phyloP scores from a whole-genome alignment of 345 rosid genomes.

The Bruguiera gymnorhiza region DNA sequence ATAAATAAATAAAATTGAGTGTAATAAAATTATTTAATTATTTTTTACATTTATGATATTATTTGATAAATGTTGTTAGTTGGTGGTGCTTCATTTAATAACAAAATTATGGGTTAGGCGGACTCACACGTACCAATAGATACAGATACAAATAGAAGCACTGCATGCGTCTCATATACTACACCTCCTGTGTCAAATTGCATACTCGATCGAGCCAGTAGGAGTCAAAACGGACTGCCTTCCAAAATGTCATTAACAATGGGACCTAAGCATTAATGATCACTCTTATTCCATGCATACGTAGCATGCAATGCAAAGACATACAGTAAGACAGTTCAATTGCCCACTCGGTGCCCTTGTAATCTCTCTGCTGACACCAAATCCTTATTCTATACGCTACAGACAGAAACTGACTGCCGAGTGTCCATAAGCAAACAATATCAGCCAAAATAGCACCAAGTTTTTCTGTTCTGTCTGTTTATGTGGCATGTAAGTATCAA shows the following conservation, averaged over 20 bases:
- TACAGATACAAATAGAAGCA: neutral
- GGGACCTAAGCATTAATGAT: slow-evolving; percentile 20
- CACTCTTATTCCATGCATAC: slow-evolving; percentile 26
- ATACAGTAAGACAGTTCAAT: slow-evolving; percentile 15
- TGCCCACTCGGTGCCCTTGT: slow-evolving; percentile 38
- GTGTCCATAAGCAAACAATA: slow-evolving; percentile 26
- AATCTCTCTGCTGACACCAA: slow-evolving; percentile 37
- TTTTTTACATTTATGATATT: too few species aligned
- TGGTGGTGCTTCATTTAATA: too few species aligned
- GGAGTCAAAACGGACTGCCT: neutral
- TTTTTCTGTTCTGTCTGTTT: slow-evolving; percentile 33
- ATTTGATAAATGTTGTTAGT: too few species aligned
- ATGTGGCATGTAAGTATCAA: neutral
- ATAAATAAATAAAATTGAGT: too few species aligned
- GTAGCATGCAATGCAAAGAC: slow-evolving; percentile 18
- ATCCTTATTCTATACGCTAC: slow-evolving; percentile 30
- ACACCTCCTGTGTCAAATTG: neutral
- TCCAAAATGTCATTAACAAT: slow-evolving; percentile 21
- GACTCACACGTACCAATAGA: slow-evolving; percentile 8
- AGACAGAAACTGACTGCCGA: slow-evolving; percentile 31
- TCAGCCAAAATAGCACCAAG: slow-evolving; percentile 14
- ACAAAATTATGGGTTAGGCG: too few species aligned
- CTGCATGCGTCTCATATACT: neutral
- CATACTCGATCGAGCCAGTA: neutral
- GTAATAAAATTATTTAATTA: too few species aligned